A percentile compares a stretch with the other conserved stretches of the same genome.
phyloP scores from a whole-genome alignment of 257 asterid genomes.

The Jacaranda copaia region DNA sequence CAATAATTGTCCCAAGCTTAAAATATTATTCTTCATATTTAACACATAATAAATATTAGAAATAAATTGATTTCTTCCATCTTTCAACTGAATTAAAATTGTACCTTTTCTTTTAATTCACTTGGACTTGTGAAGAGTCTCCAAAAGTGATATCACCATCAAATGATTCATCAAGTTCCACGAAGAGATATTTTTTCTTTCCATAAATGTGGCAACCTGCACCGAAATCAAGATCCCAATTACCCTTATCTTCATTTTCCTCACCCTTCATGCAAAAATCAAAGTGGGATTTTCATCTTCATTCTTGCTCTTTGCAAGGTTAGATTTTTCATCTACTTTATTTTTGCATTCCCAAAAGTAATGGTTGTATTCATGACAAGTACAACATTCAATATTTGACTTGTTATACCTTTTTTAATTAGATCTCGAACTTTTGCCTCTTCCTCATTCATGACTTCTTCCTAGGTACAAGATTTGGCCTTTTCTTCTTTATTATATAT shows the following conservation, averaged over 20 bases:
- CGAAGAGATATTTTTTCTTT: background rate
- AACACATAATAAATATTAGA: background rate
- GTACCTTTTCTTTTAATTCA: background rate
- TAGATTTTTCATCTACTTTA: constrained; percentile 11
- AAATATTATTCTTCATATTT: background rate
- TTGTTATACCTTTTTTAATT: constrained; percentile 9
- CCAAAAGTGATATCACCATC: background rate
- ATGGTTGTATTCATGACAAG: constrained; percentile 23
- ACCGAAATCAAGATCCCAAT: background rate
- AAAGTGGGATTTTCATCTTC: background rate
- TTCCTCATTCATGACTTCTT: background rate
- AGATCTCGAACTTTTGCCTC: background rate
- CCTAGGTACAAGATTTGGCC: background rate
- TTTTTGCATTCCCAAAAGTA: constrained; percentile 7
- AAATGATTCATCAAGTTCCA: background rate
- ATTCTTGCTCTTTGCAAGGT: background rate
- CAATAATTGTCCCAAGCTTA: constrained; percentile 3
- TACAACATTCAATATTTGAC: constrained; percentile 7
- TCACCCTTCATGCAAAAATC: too few species aligned
- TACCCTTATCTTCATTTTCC: background rate
- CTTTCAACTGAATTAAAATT: background rate
- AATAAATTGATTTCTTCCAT: constrained; percentile 22
- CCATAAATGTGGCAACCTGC: background rate
- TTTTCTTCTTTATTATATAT: too few species aligned
- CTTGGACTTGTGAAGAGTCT: constrained; percentile 9